Evolutionary conservation across 768 basidiomycete genomes (phyloP), one percentile per base, ranked within the genome.

Genomic region (Ramaria sp.): DNA sequence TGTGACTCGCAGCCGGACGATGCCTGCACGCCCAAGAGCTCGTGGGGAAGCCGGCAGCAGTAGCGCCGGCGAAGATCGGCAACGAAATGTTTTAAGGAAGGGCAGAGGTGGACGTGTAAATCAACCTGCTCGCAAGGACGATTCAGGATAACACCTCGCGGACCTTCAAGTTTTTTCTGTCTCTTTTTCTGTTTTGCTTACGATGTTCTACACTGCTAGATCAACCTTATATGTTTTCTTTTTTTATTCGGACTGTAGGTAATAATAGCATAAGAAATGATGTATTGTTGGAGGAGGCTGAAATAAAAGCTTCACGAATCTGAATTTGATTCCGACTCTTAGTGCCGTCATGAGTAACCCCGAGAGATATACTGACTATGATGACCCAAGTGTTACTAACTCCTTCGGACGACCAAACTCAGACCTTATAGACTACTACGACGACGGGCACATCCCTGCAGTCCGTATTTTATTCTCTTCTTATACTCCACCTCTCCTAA

Each of bases 1-100:
- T 22, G 70, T 83, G 24, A 71, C 69, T 48, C 73, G 85, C 24
- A 85, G 85, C 62, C 75, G 79, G 54, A 88, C 85, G 36, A 53
- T 88, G 44, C 85, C 85, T 1, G 72, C 76, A 37, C 61, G 75
- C 37, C 64, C 43, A 8, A 34, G 44, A 13, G 39, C n/a, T 32
- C 32, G 39, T 24, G 48, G 48, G 24, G 48, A 50, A 36, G 48
- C 24, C 13, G 24, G 15, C 32, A 34, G 45, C 15, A 27, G 38
- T 37, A 45, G 22, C 39, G 27, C 45, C 25, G 27, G 43, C n/a
- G 53, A 55, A 3, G 53, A 48, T 24, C 53, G 53, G 27, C 53
- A 27, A 16, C 53, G 53, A 15, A 55, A 55, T 10, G 53, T 55
- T 27, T 22, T 55, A 1, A 55, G 34, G 53, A 55, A 55, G 15